Percentiles rank a stretch among this genome's conserved stretches.
Evolutionary conservation across 345 rosid species (phyloP).

Genomic region (Lumnitzera littorea): DNA sequence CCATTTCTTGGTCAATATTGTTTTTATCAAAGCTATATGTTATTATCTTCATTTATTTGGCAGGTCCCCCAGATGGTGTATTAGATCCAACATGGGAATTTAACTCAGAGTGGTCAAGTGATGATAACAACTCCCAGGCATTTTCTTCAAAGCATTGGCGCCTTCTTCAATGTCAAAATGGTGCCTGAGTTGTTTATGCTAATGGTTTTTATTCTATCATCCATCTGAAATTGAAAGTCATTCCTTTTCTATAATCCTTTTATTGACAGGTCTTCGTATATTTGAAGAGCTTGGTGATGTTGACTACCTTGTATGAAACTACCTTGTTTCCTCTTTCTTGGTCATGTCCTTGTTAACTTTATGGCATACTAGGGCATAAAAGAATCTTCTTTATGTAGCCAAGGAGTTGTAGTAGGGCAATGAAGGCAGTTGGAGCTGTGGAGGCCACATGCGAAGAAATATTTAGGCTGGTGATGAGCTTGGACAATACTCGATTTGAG

Average conservation of each 20-base stretch:
- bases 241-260: not conserved
- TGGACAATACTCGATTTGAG: constrained; percentile 98
- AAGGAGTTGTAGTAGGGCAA: constrained; percentile 99
- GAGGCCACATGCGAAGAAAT: constrained; percentile 98
- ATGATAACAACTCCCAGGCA: constrained; percentile 75
- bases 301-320: constrained; percentile 82
- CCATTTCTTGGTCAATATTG: not conserved
- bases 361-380: no score
- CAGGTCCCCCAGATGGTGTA: constrained; percentile 85
- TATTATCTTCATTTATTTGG: constrained; percentile 16
- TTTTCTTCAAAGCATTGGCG: constrained; percentile 98
- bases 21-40: no score
- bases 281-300: constrained; percentile 99
- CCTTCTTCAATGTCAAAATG: constrained; percentile 98
- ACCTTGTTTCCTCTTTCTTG: constrained; percentile 15
- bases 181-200: no score
- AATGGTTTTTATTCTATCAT: no score
- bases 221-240: no score
- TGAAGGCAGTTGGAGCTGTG: constrained; percentile 98
- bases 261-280: constrained; percentile 85
- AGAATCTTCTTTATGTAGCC: constrained; percentile 44
- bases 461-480: constrained; percentile 97
- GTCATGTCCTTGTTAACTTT: constrained; percentile 8
- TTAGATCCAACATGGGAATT: constrained; percentile 85
- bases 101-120: constrained; percentile 64